Evolutionary conservation across 2,329 filamentous ascomycete species (phyloP).

Genomic region (Fusarium tupiense): DNA sequence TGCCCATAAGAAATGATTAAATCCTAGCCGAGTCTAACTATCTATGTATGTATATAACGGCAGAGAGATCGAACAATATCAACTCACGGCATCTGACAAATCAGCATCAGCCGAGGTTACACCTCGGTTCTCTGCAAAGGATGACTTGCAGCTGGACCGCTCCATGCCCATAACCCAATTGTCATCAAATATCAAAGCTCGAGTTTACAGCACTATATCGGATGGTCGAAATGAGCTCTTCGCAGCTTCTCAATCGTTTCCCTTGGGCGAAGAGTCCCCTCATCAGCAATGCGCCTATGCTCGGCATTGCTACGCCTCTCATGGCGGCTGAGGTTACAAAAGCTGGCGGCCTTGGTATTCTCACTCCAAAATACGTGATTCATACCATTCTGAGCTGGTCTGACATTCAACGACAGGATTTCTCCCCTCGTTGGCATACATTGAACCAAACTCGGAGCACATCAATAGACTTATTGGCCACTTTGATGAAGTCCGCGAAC

Average conservation of each 20-base stretch:
- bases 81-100: conserved; percentile 23
- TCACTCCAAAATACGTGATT: not conserved
- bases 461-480: conserved; percentile 47
- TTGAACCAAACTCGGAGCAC: conserved; percentile 44
- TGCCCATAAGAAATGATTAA: not conserved
- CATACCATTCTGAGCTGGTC: not conserved
- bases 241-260: conserved; percentile 44
- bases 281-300: conserved; percentile 52
- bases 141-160: not conserved
- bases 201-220: not conserved
- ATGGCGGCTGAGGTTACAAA: conserved; percentile 52
- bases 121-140: not conserved
- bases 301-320: conserved; percentile 45
- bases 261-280: conserved; percentile 45
- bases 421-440: conserved; percentile 45
- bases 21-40: not conserved
- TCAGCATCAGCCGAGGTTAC: conserved; percentile 7
- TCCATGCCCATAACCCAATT: not conserved
- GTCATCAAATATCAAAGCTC: not conserved
- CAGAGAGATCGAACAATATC: not conserved
- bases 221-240: conserved; percentile 35
- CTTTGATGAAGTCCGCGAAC: conserved; percentile 43
- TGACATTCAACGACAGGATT: conserved; percentile 44
- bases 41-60: not conserved
- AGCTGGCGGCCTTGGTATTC: conserved; percentile 51